These are phyloP conservation scores for Gossypium rotundifolium DNA, from an alignment of 345 rosid species.

Conservation along the genomic window DNA sequence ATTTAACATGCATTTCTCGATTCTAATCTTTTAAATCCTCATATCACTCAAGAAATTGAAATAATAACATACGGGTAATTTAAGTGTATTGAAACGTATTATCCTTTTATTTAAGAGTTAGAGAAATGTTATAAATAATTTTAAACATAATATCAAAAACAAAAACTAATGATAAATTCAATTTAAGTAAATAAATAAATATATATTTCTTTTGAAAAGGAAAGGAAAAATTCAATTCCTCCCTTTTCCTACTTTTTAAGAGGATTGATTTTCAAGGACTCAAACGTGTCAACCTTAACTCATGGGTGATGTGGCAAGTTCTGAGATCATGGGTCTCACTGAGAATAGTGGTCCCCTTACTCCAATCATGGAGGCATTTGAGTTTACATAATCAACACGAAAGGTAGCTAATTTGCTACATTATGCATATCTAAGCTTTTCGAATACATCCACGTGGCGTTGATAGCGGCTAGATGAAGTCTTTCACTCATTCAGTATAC, in stretches of 20 bases:
- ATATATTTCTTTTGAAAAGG: too few species aligned
- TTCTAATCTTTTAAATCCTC: background rate
- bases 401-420: background rate
- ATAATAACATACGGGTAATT: too few species aligned
- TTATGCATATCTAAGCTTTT: background rate
- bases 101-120: fast-evolving
- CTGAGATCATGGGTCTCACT: background rate
- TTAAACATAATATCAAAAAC: too few species aligned
- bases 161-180: too few species aligned
- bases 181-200: too few species aligned
- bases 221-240: too few species aligned
- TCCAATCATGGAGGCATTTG: background rate
- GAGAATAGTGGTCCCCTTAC: background rate
- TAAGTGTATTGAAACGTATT: fast-evolving
- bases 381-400: background rate
- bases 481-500: background rate
- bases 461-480: background rate
- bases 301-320: slow-evolving; percentile 6
- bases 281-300: background rate
- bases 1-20: background rate
- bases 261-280: background rate
- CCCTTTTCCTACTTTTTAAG: background rate
- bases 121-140: fast-evolving
- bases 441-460: background rate
- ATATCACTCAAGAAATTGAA: background rate